These are phyloP conservation scores for Magnusiomyces tetraspermus DNA, from an alignment of 1,139 yeast genomes.

Conservation along the genomic window DNA sequence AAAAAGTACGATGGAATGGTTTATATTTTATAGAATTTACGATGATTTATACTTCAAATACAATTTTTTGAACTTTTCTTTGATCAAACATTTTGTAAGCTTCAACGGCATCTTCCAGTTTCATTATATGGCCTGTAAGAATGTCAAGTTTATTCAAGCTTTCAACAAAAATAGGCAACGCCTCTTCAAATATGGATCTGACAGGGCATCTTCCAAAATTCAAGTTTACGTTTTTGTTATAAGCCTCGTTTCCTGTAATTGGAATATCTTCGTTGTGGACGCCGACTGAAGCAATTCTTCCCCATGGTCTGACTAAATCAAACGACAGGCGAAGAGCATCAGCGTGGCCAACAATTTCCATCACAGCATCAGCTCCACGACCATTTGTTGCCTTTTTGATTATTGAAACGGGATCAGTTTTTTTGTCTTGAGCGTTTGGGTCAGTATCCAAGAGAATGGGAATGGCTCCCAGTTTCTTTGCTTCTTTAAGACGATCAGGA, in stretches of 20 bases:
- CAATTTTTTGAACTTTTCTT: constrained; percentile 44
- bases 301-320: constrained; percentile 49
- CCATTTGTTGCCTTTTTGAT: constrained; percentile 33
- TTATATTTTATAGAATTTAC: no score
- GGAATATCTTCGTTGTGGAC: constrained; percentile 55
- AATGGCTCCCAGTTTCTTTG: constrained; percentile 40
- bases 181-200: constrained; percentile 47
- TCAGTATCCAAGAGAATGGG: constrained; percentile 33
- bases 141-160: constrained; percentile 39
- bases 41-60: constrained; percentile 31
- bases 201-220: constrained; percentile 62
- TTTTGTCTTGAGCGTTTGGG: constrained; percentile 13
- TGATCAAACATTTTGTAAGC: constrained; percentile 46
- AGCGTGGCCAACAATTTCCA: constrained; percentile 50
- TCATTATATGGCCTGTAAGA: constrained; percentile 42
- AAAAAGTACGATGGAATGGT: neutral
- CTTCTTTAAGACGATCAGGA: constrained; percentile 40
- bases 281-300: constrained; percentile 51
- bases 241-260: constrained; percentile 49
- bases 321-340: constrained; percentile 45
- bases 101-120: constrained; percentile 38
- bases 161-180: constrained; percentile 41
- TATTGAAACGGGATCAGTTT: constrained; percentile 26
- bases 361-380: constrained; percentile 48
- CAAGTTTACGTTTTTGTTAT: constrained; percentile 46